These are phyloP conservation scores for Raffaelea albimanens DNA, from an alignment of 2,329 filamentous ascomycete species.

Conservation along the genomic window DNA sequence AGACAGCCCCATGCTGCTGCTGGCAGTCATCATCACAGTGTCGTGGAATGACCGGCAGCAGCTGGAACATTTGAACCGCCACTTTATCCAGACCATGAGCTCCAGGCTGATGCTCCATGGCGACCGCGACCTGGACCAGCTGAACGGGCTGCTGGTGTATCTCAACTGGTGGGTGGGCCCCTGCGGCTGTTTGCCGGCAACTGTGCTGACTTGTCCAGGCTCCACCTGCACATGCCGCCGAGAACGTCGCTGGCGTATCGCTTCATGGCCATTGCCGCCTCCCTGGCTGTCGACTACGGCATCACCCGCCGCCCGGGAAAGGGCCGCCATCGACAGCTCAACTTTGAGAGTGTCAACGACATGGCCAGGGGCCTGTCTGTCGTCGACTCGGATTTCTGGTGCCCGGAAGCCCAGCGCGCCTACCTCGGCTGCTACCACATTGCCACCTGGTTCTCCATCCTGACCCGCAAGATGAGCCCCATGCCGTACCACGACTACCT, in stretches of 20 bases:
- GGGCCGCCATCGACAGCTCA: conserved; percentile 4
- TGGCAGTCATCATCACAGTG: background rate
- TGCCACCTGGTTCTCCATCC: conserved; percentile 4
- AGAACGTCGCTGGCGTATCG: conserved; percentile 1
- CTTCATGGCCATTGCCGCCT: conserved; percentile 3
- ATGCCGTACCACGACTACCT: conserved; percentile 3
- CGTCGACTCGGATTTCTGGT: conserved; percentile 2
- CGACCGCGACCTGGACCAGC: conserved; percentile 1
- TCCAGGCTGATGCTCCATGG: background rate
- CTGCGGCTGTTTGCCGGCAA: background rate
- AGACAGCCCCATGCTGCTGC: background rate
- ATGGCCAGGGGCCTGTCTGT: background rate
- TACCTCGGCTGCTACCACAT: conserved; percentile 7
- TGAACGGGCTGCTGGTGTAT: conserved; percentile 4
- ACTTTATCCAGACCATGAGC: background rate
- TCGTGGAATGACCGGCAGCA: background rate
- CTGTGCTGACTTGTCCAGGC: background rate
- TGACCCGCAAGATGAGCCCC: conserved; percentile 3
- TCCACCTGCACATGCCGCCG: conserved; percentile 1
- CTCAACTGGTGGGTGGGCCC: background rate
- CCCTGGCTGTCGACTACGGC: conserved; percentile 4
- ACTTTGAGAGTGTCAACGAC: conserved; percentile 1
- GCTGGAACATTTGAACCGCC: background rate
- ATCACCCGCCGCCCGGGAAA: conserved; percentile 5
- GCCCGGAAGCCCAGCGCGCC: background rate